Evolutionary conservation across 306 rosid species (phyloP).

Genomic region (Prinsepia uniflora): DNA sequence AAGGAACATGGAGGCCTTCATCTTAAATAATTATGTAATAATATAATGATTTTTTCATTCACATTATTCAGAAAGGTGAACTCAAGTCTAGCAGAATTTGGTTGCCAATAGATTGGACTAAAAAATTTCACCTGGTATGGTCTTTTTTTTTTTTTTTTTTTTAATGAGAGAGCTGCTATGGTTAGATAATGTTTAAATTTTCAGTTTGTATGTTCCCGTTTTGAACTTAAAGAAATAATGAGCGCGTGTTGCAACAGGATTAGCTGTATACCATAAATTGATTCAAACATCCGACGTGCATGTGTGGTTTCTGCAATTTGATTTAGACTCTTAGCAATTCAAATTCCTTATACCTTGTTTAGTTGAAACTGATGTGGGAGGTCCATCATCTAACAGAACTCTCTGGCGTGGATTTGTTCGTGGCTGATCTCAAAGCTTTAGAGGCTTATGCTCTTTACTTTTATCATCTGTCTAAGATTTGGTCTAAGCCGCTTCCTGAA

Average conservation of each 20-base stretch:
- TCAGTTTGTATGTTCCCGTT: background rate
- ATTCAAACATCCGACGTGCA: background rate
- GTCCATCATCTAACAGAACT: conserved; percentile 42
- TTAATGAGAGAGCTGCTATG: background rate
- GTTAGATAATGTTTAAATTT: background rate
- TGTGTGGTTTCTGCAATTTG: background rate
- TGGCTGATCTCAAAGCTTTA: conserved; percentile 81
- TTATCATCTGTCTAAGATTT: conserved; percentile 55
- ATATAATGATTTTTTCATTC: background rate
- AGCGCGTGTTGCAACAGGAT: too few species aligned
- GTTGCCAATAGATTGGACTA: background rate
- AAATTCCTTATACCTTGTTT: background rate
- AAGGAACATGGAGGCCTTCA: background rate
- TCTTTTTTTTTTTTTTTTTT: background rate
- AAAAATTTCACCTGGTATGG: background rate
- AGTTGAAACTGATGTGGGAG: conserved; percentile 11
- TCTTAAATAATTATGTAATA: background rate
- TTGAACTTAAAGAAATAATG: background rate
- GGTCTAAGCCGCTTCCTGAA: conserved; percentile 95
- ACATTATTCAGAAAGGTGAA: background rate
- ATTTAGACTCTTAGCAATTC: background rate
- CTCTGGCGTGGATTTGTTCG: conserved; percentile 66
- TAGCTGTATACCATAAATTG: too few species aligned
- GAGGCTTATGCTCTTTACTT: conserved; percentile 73
- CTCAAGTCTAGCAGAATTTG: background rate